Evolutionary conservation across 345 rosid genomes (phyloP).

Genomic region (Populus deltoides): DNA sequence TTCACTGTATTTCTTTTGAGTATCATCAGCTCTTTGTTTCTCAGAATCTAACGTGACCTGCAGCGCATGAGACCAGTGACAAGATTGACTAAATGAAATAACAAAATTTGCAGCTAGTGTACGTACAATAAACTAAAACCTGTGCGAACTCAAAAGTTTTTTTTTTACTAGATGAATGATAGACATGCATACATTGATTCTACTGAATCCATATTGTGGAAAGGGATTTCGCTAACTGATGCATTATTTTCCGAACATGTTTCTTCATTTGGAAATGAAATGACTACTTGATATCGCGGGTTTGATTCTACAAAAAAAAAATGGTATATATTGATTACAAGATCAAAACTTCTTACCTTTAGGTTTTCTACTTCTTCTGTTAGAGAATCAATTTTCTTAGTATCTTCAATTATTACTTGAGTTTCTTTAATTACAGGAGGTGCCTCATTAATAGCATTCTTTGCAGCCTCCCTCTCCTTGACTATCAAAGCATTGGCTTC

Average conservation of each 20-base stretch:
- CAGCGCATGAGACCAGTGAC: conserved; percentile 4
- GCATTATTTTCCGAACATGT: background rate
- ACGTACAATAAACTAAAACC: background rate
- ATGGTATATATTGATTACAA: background rate
- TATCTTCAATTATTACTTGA: conserved; percentile 47
- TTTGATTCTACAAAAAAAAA: background rate
- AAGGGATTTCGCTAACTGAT: background rate
- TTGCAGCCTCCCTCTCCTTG: conserved; percentile 41
- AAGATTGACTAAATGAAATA: conserved; percentile 9
- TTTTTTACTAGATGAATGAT: background rate
- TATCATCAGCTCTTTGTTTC: conserved; percentile 57
- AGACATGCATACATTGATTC: background rate
- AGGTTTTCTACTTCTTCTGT: conserved; percentile 44
- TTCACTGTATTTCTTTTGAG: conserved; percentile 57
- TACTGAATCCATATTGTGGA: background rate
- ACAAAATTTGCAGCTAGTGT: background rate
- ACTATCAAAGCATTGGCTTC: conserved; percentile 36
- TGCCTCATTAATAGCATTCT: conserved; percentile 47
- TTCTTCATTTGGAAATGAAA: background rate
- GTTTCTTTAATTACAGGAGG: conserved; percentile 51
- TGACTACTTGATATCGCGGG: background rate
- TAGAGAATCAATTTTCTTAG: conserved; percentile 39
- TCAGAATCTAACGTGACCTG: conserved; percentile 65
- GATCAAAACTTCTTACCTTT: conserved; percentile 31
- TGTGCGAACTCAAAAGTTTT: background rate